These are phyloP conservation scores for Scenedesmus sp. DNA, from an alignment of 163 green algal species.

Conservation along the genomic window DNA sequence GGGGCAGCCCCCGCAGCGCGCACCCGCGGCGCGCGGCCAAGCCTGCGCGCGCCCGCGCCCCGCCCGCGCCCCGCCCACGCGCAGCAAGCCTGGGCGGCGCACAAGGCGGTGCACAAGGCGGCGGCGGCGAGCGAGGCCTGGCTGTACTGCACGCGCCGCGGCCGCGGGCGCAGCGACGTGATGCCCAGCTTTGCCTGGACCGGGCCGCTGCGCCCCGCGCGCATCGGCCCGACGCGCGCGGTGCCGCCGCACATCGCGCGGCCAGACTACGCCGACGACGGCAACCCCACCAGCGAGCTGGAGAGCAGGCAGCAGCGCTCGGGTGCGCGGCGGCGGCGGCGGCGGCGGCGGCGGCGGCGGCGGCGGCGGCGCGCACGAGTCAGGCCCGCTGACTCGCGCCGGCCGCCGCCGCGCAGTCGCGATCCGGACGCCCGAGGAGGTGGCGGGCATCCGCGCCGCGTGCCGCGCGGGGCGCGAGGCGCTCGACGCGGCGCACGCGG, in stretches of 20 bases:
- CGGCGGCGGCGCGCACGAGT: no score
- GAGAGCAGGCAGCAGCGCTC: conserved; percentile 77
- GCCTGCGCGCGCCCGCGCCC: not conserved
- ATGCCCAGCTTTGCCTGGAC: conserved; percentile 87
- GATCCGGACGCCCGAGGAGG: conserved; percentile 65
- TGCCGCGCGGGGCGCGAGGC: conserved; percentile 77
- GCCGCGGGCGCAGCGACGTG: conserved; percentile 56
- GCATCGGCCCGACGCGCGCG: conserved; percentile 60
- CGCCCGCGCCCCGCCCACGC: not conserved
- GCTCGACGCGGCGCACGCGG: conserved; percentile 80
- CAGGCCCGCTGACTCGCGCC: not conserved
- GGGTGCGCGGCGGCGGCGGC: conserved; percentile 47
- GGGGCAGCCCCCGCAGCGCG: not conserved
- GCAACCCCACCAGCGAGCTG: conserved; percentile 69
- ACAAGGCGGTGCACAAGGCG: conserved; percentile 83
- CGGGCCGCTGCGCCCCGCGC: conserved; percentile 75
- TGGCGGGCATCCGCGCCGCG: conserved; percentile 77
- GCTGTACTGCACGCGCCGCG: conserved; percentile 81
- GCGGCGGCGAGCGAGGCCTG: conserved; percentile 53
- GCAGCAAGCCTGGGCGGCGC: conserved; percentile 81
- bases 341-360: conserved; percentile 4
- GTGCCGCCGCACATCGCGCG: conserved; percentile 78
- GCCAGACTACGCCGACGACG: conserved; percentile 75
- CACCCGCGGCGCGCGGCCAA: no score
- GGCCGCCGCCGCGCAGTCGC: conserved; percentile 54